These are phyloP conservation scores for Dipteronia dyeriana DNA, from an alignment of 345 rosid genomes.

Conservation along the genomic window DNA sequence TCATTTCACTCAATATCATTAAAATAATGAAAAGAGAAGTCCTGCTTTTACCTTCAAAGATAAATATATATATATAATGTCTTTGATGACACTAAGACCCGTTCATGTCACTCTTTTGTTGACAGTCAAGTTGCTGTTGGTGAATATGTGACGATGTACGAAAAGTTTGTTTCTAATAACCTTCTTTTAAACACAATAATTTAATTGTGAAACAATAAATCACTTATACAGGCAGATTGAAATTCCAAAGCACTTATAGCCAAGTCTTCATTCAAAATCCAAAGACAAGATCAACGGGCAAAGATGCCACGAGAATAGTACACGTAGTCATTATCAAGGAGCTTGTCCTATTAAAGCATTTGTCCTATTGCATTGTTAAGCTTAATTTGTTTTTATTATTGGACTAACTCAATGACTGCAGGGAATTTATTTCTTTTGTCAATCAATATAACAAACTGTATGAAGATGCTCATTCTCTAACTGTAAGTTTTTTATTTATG, in stretches of 20 bases:
- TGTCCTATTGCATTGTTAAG: neutral
- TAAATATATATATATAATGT: neutral
- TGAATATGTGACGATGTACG: neutral
- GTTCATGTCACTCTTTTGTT: neutral
- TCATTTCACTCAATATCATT: neutral
- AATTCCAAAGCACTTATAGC: conserved; percentile 4
- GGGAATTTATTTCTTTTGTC: neutral
- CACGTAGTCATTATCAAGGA: neutral
- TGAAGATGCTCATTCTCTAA: neutral
- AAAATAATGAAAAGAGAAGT: neutral
- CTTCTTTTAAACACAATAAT: neutral
- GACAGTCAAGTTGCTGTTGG: neutral
- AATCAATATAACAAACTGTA: neutral
- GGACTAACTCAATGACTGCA: neutral
- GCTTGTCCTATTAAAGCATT: neutral
- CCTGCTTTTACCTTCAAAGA: neutral
- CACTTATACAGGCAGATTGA: neutral
- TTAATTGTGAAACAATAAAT: neutral
- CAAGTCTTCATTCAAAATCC: neutral
- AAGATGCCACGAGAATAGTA: neutral
- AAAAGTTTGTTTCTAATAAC: neutral
- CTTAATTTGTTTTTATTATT: neutral
- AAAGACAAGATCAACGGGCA: neutral
- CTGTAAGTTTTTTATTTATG: neutral
- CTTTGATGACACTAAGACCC: neutral